These are phyloP conservation scores for Posidonia oceanica DNA, from an alignment of 116 monocot genomes.

Conservation along the genomic window DNA sequence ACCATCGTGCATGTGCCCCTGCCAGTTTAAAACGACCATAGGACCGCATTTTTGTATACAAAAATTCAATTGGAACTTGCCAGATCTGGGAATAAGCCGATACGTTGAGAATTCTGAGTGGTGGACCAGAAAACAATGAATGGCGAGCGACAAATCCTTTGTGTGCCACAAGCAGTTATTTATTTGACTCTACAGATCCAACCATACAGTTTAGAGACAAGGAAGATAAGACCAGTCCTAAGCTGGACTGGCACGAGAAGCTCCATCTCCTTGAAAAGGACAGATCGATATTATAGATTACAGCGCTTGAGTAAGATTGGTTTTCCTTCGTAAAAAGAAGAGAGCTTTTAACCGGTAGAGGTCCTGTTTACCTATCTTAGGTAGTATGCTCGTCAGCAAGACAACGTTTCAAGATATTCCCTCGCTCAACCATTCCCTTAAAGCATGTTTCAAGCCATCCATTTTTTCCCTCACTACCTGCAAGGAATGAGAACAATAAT, in stretches of 20 bases:
- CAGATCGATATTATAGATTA: too few relatives aligned
- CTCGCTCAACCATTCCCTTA: conserved; percentile 47
- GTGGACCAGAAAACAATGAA: not conserved
- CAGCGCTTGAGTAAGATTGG: too few relatives aligned
- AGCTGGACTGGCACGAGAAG: too few relatives aligned
- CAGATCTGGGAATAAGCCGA: not conserved
- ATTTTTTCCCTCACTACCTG: conserved; percentile 76
- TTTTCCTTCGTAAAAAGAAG: too few relatives aligned
- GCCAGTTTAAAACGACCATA: not conserved
- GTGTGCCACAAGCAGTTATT: not conserved
- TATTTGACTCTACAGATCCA: not conserved
- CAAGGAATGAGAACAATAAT: not conserved
- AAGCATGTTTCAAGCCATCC: conserved; percentile 42
- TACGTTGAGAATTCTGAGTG: not conserved
- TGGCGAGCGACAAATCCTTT: not conserved
- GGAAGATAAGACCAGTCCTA: too few relatives aligned
- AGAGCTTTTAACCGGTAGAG: not conserved
- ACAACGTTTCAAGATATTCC: not conserved
- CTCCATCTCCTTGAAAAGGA: too few relatives aligned
- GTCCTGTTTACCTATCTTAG: not conserved
- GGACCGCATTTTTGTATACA: not conserved
- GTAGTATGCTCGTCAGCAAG: not conserved
- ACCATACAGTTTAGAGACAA: too few relatives aligned
- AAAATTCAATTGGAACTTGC: not conserved
- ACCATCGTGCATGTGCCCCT: conserved; percentile 4